Percentiles rank a stretch among this genome's conserved stretches.
Evolutionary conservation across 352 stramenopile genomes (phyloP).

Genomic region (Globisporangium alternatum): DNA sequence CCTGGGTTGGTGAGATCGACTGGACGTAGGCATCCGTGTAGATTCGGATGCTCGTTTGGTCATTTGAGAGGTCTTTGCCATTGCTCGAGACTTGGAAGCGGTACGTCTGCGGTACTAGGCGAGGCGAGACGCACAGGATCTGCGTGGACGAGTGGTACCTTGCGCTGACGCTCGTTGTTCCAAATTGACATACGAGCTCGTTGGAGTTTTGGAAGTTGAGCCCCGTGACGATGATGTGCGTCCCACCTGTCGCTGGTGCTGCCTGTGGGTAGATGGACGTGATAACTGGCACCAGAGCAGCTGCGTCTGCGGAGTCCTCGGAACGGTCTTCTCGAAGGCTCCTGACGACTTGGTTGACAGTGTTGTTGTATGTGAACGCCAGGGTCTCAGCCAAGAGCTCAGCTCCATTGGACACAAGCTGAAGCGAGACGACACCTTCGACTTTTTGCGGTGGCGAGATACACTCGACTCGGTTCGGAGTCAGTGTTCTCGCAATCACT

Average conservation of each 20-base stretch:
- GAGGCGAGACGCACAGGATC: conserved; percentile 64
- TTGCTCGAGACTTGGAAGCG: conserved; percentile 82
- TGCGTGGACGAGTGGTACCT: conserved; percentile 44
- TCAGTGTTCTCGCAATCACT: conserved; percentile 23
- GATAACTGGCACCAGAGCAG: conserved; percentile 18
- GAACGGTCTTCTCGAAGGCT: neutral
- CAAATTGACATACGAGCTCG: conserved; percentile 86
- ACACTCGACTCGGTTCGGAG: conserved; percentile 28
- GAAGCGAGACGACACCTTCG: conserved; percentile 36
- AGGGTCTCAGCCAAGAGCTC: conserved; percentile 37
- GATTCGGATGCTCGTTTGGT: conserved; percentile 53
- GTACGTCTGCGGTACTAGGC: conserved; percentile 49
- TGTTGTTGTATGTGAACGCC: conserved; percentile 44
- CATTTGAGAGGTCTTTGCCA: conserved; percentile 56
- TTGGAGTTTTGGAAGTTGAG: conserved; percentile 71
- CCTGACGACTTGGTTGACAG: conserved; percentile 11
- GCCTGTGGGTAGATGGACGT: conserved; percentile 14
- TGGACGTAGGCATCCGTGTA: conserved; percentile 75
- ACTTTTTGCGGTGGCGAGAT: conserved; percentile 33
- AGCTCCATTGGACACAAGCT: conserved; percentile 36
- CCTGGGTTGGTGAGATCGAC: conserved; percentile 62
- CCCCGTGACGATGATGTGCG: conserved; percentile 69
- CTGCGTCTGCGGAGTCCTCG: neutral
- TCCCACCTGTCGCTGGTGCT: conserved; percentile 38
- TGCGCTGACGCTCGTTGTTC: conserved; percentile 35